Conservation (phyloP, 192 early-diverging fungal genomes). For the Coemansia sp. region DNA sequence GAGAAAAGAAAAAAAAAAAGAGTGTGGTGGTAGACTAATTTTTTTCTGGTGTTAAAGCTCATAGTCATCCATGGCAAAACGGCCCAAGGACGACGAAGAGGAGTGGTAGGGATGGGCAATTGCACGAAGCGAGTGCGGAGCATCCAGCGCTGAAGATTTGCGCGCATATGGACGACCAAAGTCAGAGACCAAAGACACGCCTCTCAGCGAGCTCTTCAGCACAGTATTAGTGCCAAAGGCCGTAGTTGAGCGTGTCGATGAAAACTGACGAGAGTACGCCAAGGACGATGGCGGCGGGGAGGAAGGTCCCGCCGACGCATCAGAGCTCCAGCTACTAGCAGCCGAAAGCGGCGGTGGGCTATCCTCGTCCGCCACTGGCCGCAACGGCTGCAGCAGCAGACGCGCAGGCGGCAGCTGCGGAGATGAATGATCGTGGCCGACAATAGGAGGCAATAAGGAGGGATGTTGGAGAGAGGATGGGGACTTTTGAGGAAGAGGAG, state of each 20-base stretch:
- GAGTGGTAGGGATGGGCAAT: conserved; percentile 29
- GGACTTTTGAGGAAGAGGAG: conserved; percentile 11
- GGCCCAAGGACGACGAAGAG: conserved; percentile 32
- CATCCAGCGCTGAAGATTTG: conserved; percentile 24
- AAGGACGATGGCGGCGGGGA: conserved; percentile 15
- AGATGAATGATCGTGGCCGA: conserved; percentile 3
- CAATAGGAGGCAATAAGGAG: conserved; percentile 5
- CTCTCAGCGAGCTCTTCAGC: conserved; percentile 22
- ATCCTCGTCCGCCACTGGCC: conserved; percentile 2
- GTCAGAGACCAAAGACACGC: conserved; percentile 10
- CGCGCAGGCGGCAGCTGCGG: conserved; percentile 7
- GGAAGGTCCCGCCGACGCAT: conserved; percentile 18
- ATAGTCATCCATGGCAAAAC: conserved; percentile 47
- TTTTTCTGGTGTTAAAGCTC: conserved; percentile 16
- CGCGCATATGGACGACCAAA: conserved; percentile 27
- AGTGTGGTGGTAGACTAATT: background rate
- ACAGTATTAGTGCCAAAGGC: conserved; percentile 6
- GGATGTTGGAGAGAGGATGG: conserved; percentile 7
- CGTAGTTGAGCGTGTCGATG: conserved; percentile 45
- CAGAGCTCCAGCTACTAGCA: conserved; percentile 42
- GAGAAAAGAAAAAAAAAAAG: background rate
- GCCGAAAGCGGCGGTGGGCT: conserved; percentile 43
- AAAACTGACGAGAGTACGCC: conserved; percentile 41
- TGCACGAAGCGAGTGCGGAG: conserved; percentile 35
- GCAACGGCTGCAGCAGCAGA: conserved; percentile 18